These are phyloP conservation scores for Starmerella apis DNA, from an alignment of 805 yeast species.

Conservation along the genomic window DNA sequence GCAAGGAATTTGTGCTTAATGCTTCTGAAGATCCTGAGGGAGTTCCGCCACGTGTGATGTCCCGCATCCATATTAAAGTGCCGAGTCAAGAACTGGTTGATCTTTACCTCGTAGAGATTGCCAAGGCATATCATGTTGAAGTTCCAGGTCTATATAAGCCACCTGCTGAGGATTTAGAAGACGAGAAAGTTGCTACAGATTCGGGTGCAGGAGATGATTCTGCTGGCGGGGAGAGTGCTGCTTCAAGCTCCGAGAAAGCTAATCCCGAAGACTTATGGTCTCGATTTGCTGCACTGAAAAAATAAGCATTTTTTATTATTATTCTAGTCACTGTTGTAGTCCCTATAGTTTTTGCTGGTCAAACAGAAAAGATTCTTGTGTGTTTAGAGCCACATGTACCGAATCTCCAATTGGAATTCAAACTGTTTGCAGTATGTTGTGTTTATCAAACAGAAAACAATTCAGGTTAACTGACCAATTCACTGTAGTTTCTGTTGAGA, in stretches of 20 bases:
- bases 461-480: too few relatives aligned
- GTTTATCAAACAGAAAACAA: too few relatives aligned
- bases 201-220: not conserved
- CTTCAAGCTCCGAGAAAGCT: not conserved
- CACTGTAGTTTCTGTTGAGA: too few relatives aligned
- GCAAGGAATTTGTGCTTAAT: constrained; percentile 50
- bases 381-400: too few relatives aligned
- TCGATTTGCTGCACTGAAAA: constrained; percentile 25
- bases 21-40: constrained; percentile 45
- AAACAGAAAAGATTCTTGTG: too few relatives aligned
- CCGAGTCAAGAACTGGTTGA: constrained; percentile 57
- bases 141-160: constrained; percentile 43
- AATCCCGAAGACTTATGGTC: constrained; percentile 25
- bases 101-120: constrained; percentile 67
- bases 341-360: too few relatives aligned
- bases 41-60: constrained; percentile 59
- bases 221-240: not conserved
- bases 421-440: too few relatives aligned
- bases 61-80: constrained; percentile 54
- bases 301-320: not conserved
- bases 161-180: constrained; percentile 6
- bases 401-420: too few relatives aligned
- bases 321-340: too few relatives aligned
- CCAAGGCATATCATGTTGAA: constrained; percentile 65
- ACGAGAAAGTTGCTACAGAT: not conserved